phyloP scores from a whole-genome alignment of 164 flowering plant genomes.

The Umbellularia californica region DNA sequence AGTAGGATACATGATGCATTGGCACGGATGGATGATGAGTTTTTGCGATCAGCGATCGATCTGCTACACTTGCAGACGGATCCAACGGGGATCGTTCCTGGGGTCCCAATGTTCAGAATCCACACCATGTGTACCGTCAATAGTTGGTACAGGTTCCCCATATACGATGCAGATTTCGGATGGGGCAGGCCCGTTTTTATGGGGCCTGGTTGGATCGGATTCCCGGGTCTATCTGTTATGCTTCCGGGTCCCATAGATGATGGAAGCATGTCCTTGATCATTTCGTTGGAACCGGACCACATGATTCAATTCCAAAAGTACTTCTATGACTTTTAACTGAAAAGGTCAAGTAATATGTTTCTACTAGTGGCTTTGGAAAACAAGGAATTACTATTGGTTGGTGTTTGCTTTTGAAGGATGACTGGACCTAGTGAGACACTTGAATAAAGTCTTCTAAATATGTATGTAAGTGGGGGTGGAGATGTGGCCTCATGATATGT shows the following conservation, averaged over 20 bases:
- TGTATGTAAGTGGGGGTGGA: no score
- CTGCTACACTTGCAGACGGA: conserved; percentile 66
- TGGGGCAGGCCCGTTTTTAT: conserved; percentile 72
- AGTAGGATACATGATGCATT: conserved; percentile 46
- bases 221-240: conserved; percentile 52
- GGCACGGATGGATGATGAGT: conserved; percentile 49
- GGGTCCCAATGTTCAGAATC: conserved; percentile 50
- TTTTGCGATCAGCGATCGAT: conserved; percentile 67
- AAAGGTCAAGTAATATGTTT: no score
- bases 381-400: no score
- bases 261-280: conserved; percentile 57
- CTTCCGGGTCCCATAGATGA: conserved; percentile 56
- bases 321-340: conserved; percentile 35
- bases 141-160: conserved; percentile 61
- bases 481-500: no score
- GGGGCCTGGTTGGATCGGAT: conserved; percentile 63
- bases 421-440: no score
- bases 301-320: conserved; percentile 47
- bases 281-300: conserved; percentile 42
- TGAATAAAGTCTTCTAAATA: no score
- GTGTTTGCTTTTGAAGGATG: no score
- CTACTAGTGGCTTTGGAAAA: no score
- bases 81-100: conserved; percentile 44
- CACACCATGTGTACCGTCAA: conserved; percentile 61
- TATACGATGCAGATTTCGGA: conserved; percentile 73